Evolutionary conservation across 495 filamentous ascomycete species (phyloP), one percentile per base, ranked within the genome.

Genomic region (Lophiostoma macrostomum): DNA sequence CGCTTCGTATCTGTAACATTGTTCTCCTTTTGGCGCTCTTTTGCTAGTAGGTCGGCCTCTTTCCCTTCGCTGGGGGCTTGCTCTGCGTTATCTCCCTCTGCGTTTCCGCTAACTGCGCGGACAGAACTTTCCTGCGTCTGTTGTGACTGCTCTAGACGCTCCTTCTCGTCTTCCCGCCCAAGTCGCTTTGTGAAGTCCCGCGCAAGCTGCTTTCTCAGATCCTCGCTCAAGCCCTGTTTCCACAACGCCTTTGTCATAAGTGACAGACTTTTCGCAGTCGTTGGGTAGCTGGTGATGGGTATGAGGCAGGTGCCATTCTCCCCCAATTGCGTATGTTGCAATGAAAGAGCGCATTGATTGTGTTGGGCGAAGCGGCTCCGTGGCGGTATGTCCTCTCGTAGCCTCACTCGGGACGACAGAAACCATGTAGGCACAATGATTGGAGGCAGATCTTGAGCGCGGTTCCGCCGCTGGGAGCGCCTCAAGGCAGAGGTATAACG

Each of bases 361-460:
- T 16, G 16, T 14, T 12, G 4, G 13, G 13, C 36, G 16, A 12
- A 48, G 11, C 50, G 19, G 5, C 38, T 22, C 29, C 16, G 13
- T 23, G 13, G 29, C 19, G 13, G 27, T 3, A 52, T 8, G 46
- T 68, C 59, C 40, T 69, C 67, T 11, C 42, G 30, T 14, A 74
- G 46, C 2, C 34, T 48, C 2, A 76, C 66, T 58, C 72, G 71
- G 10, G 56, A 23, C 30, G 62, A 56, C 12, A 73, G 35, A 34
- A 76, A 75, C 71, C 73, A 74, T 12, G 64, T 51, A 12, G 73
- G 73, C 27, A 76, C 49, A 19, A 42, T 39, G 29, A 64, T 25
- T 1, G 60, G 56, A 18, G 60, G 60, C 12, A 63, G 30, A 31
- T 58, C 60, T 30, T 50, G 53, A 3, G 60, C 40, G 10, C 59